phyloP scores from a whole-genome alignment of 352 stramenopile species.

The Phytophthora citricola region DNA sequence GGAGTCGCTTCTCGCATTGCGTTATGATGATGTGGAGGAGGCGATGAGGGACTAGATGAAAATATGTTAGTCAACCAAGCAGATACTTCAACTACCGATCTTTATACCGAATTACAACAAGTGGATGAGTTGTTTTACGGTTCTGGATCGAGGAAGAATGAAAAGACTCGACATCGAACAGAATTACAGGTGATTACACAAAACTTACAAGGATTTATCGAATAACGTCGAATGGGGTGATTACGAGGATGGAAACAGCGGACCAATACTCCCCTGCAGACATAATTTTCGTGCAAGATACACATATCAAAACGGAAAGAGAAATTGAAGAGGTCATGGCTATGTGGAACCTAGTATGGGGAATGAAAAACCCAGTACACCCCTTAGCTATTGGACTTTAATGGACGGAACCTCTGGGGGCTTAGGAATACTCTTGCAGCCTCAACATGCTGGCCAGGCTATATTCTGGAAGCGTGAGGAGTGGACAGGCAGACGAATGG shows the following conservation, averaged over 20 bases:
- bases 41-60: not conserved
- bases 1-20: not conserved
- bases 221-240: not conserved
- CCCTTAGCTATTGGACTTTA: slow-evolving; percentile 6
- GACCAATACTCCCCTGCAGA: not conserved
- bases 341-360: too few species aligned
- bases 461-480: not conserved
- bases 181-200: slow-evolving; percentile 5
- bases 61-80: not conserved
- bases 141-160: not conserved
- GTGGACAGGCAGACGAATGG: not conserved
- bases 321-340: too few species aligned
- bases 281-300: too few species aligned
- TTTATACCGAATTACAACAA: slow-evolving; percentile 7
- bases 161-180: not conserved
- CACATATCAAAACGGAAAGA: too few species aligned
- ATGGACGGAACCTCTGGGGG: not conserved
- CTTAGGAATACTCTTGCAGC: slow-evolving; percentile 1
- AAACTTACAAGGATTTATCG: slow-evolving; percentile 14
- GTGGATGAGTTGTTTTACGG: not conserved
- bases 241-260: slow-evolving; percentile 7
- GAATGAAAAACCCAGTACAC: not conserved
- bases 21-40: not conserved
- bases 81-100: not conserved
- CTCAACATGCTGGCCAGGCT: not conserved